Conservation (phyloP, 2,329 filamentous ascomycete species). For the Dactylellina cionopaga region DNA sequence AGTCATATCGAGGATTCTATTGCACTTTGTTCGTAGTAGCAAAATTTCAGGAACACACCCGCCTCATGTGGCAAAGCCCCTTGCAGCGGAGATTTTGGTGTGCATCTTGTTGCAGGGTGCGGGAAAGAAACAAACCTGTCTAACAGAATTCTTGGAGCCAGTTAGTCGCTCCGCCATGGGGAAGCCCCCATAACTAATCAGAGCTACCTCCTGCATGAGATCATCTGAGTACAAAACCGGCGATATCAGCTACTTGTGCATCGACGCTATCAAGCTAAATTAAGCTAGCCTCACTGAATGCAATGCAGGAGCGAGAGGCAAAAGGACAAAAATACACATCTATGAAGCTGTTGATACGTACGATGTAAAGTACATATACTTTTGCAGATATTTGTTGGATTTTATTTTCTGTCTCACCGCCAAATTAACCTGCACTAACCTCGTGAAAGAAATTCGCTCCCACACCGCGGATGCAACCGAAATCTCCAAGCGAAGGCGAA, state of each 20-base stretch:
- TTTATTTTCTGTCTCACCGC: conserved; percentile 39
- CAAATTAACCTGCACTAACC: background rate
- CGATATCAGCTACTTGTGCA: no score
- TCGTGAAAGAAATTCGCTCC: conserved; percentile 4
- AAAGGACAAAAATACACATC: background rate
- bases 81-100: conserved; percentile 37
- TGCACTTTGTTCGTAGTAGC: background rate
- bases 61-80: conserved; percentile 26
- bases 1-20: background rate
- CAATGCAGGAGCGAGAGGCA: background rate
- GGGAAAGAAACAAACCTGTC: background rate
- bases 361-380: background rate
- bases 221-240: no score
- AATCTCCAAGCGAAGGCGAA: conserved; percentile 15
- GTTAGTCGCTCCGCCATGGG: background rate
- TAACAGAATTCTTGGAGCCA: background rate
- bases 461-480: conserved; percentile 39
- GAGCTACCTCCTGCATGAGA: no score
- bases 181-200: background rate
- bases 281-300: no score
- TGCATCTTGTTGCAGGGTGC: background rate
- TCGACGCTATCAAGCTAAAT: no score
- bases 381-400: no score
- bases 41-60: conserved; percentile 22
- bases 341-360: background rate